A percentile compares a stretch with the other conserved stretches of the same genome.
phyloP scores from a whole-genome alignment of 2,329 filamentous ascomycete genomes.

The Cladosporium halotolerans region DNA sequence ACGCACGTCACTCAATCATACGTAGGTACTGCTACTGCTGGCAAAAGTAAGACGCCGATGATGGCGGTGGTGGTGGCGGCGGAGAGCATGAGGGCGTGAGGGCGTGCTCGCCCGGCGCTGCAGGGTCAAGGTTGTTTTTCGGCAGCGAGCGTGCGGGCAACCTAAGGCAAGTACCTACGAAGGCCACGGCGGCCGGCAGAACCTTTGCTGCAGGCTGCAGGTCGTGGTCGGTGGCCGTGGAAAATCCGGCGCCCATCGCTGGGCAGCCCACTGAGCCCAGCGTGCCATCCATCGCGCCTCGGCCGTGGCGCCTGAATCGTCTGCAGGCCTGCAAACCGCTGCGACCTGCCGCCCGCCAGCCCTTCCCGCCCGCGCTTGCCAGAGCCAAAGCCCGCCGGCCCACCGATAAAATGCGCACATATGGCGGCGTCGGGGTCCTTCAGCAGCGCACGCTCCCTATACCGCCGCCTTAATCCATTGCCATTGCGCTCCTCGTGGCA shows the following conservation, averaged over 20 bases:
- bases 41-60: not conserved
- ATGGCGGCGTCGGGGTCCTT: not conserved
- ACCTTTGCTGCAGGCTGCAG: too few species aligned
- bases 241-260: too few species aligned
- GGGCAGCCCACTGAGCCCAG: too few species aligned
- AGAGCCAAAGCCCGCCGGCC: not conserved
- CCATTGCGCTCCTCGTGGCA: constrained; percentile 9
- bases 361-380: too few species aligned
- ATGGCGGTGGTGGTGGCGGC: not conserved
- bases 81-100: not conserved
- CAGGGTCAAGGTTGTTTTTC: not conserved
- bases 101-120: not conserved
- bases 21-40: not conserved
- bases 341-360: too few species aligned
- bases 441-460: constrained; percentile 4
- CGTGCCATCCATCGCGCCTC: too few species aligned
- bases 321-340: too few species aligned
- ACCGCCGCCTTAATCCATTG: not conserved
- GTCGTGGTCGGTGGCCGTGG: too few species aligned
- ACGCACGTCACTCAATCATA: too few species aligned
- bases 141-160: not conserved
- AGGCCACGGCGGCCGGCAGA: too few species aligned
- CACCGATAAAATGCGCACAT: not conserved
- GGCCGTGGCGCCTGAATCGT: too few species aligned
- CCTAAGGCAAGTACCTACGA: too few species aligned